A percentile compares a stretch with the other conserved stretches of the same genome.
These are phyloP conservation scores for Flaveria ramosissima DNA, from an alignment of 129 eudicot species.

Conservation along the genomic window DNA sequence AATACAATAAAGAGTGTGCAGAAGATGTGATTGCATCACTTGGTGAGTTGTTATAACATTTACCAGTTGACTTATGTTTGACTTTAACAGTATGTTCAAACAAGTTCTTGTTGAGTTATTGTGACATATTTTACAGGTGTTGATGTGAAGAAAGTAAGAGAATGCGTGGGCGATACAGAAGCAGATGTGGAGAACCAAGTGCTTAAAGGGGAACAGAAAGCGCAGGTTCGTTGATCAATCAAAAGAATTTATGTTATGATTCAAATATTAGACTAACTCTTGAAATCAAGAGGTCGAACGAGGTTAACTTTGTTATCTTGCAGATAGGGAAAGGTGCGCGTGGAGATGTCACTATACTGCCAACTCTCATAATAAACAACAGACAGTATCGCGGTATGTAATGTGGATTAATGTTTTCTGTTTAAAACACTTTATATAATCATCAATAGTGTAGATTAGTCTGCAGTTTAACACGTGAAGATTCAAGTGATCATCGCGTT, in stretches of 20 bases:
- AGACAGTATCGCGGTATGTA: constrained; percentile 80
- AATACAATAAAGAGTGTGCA: constrained; percentile 77
- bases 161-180: constrained; percentile 75
- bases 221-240: constrained; percentile 59
- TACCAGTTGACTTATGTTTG: background rate
- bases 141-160: constrained; percentile 66
- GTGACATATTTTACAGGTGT: constrained; percentile 46
- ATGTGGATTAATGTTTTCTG: background rate
- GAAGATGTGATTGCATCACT: constrained; percentile 77
- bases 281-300: background rate
- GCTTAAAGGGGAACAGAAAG: constrained; percentile 73
- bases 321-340: constrained; percentile 90
- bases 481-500: background rate
- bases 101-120: background rate
- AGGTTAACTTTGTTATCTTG: constrained; percentile 16
- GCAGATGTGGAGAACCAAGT: constrained; percentile 73
- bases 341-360: constrained; percentile 92
- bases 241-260: background rate
- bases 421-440: no score
- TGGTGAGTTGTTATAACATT: constrained; percentile 46
- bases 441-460: background rate
- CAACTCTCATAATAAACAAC: constrained; percentile 89
- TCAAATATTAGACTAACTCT: background rate
- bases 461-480: background rate
- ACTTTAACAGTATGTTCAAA: background rate